Percentiles rank a stretch among this genome's conserved stretches.
phyloP scores from a whole-genome alignment of 768 basidiomycete species.

The Suillus paluster region DNA sequence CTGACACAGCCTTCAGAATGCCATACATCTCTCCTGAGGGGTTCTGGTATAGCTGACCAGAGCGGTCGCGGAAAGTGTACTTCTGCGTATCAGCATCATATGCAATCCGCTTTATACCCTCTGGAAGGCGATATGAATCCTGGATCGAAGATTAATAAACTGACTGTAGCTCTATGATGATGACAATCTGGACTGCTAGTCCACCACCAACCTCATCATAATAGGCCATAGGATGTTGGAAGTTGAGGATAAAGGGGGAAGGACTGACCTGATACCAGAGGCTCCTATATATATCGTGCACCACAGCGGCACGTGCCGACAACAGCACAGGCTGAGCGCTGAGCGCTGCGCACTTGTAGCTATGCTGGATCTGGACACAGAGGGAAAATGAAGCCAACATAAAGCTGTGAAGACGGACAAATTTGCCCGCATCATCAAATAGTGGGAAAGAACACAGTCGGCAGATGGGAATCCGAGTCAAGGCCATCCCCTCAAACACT shows the following conservation, averaged over 20 bases:
- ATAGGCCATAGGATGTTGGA: conserved; percentile 6
- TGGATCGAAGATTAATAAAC: conserved; percentile 12
- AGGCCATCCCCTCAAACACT: too few species aligned
- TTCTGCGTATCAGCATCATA: conserved; percentile 58
- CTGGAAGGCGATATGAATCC: conserved; percentile 41
- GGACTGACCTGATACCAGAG: background rate
- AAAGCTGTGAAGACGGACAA: background rate
- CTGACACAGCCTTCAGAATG: conserved; percentile 40
- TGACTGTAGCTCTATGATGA: background rate
- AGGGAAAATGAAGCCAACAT: background rate
- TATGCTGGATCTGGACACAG: too few species aligned
- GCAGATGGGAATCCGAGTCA: too few species aligned
- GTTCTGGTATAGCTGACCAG: conserved; percentile 49
- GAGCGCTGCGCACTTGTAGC: background rate
- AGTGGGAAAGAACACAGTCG: too few species aligned
- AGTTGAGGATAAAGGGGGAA: background rate
- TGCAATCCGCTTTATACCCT: conserved; percentile 52
- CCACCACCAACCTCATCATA: conserved; percentile 28
- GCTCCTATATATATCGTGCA: background rate
- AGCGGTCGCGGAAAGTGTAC: conserved; percentile 53
- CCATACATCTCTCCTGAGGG: conserved; percentile 52
- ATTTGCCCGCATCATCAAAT: background rate
- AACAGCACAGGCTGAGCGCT: background rate
- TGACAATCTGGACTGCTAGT: background rate
- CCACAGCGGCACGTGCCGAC: conserved; percentile 1